Evolutionary conservation across 2,329 filamentous ascomycete genomes (phyloP), one percentile per base, ranked within the genome.

Genomic region (Pseudocercospora macadamiae): DNA sequence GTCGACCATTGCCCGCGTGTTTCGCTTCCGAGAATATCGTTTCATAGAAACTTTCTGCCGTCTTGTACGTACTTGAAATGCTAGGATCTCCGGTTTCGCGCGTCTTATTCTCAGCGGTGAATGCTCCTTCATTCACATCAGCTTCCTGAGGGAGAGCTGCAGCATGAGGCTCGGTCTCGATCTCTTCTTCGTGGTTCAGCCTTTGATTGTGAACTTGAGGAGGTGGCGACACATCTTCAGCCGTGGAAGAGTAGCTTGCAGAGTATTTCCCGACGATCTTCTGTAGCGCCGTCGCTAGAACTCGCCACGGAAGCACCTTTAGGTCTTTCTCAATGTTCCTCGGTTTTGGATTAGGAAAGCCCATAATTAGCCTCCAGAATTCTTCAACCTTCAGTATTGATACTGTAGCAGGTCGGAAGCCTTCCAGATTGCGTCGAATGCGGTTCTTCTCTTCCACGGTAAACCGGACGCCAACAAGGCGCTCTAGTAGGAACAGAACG

Each of bases 191-290:
- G n/a, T n/a, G n/a, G n/a, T n/a, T n/a, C n/a, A n/a, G n/a, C n/a
- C n/a, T n/a, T n/a, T n/a, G n/a, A n/a, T n/a, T n/a, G n/a, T n/a
- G n/a, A n/a, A n/a, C n/a, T n/a, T n/a, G n/a, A n/a, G n/a, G n/a
- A n/a, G n/a, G n/a, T n/a, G n/a, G n/a, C n/a, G n/a, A n/a, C n/a
- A n/a, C n/a, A n/a, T n/a, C n/a, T n/a, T n/a, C n/a, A n/a, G n/a
- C n/a, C 63, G 68, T 65, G 67, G 59, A 51, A 55, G 60, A 59
- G 62, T 63, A 63, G 83, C 85, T 77, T 78, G 86, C 85, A 76
- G n/a, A n/a, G n/a, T 97, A 99, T 89, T 99, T 99, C 70, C 91
- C 88, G 73, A 99, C 96, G 71, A 99, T 97, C 81, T 99, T 99
- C 83, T 96, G 96, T 65, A 99, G 82, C 0, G 95, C 93, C 60